Evolutionary conservation across 352 stramenopile genomes (phyloP).

Genomic region (Halophytophthora batemanensis): DNA sequence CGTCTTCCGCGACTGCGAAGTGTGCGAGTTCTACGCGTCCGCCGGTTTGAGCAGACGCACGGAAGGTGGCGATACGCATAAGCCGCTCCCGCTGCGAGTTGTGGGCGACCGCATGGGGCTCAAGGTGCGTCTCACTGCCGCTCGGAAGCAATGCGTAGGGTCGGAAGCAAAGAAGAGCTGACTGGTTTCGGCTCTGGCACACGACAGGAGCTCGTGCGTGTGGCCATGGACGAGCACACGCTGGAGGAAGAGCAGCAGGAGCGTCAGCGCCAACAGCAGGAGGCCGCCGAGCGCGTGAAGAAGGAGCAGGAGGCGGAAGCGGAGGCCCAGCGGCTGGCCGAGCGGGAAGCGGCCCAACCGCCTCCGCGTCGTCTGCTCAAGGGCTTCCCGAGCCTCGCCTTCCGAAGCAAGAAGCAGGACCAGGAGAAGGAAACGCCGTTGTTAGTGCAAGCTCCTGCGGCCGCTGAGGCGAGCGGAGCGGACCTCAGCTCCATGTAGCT

Average conservation of each 20-base stretch:
- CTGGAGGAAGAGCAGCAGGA: slow-evolving; percentile 46
- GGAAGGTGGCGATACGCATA: slow-evolving; percentile 20
- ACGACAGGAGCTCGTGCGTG: slow-evolving; percentile 44
- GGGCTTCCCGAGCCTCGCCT: slow-evolving; percentile 17
- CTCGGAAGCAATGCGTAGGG: not conserved
- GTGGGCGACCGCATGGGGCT: slow-evolving; percentile 58
- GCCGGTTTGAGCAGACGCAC: slow-evolving; percentile 27
- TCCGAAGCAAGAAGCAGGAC: slow-evolving; percentile 1
- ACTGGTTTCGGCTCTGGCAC: not conserved
- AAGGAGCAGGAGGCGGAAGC: slow-evolving; percentile 4
- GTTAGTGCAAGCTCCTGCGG: too few relatives aligned
- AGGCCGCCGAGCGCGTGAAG: slow-evolving; percentile 4
- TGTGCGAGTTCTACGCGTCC: slow-evolving; percentile 76
- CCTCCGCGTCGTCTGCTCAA: slow-evolving; percentile 10
- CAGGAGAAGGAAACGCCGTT: slow-evolving; percentile 8
- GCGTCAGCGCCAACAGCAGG: slow-evolving; percentile 18
- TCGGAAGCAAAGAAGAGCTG: too few relatives aligned
- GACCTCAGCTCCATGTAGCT: too few relatives aligned
- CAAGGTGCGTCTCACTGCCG: slow-evolving; percentile 17
- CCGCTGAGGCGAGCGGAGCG: too few relatives aligned
- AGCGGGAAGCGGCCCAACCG: slow-evolving; percentile 15
- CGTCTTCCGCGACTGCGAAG: slow-evolving; percentile 80
- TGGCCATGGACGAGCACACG: slow-evolving; percentile 41
- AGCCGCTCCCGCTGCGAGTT: slow-evolving; percentile 19
- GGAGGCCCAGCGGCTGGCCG: slow-evolving; percentile 8